Base-by-base conservation (phyloP, 768 basidiomycete genomes). In the Hirschioporus abietinus region DNA sequence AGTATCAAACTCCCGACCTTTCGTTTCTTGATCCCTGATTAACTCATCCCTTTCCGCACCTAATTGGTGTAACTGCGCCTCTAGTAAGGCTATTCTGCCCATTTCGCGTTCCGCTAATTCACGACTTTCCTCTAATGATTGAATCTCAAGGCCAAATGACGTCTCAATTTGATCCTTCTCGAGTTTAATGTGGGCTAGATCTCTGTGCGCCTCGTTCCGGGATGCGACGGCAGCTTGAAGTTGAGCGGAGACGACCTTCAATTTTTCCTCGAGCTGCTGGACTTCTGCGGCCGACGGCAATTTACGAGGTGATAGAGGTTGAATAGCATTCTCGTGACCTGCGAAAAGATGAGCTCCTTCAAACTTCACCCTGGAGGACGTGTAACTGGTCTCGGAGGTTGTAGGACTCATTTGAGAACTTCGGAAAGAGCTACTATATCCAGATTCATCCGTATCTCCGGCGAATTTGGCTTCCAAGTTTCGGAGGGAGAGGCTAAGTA, bases 321-420 rank as follows among this genome's bases (percentile, higher is more conserved):
- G 78, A 20, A 90, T 77, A 5, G 91, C 84, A 59, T 87, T 83
- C 3, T 84, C 86, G 70, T 94, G 90, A 0, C 93, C 93, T 0
- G 94, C 91, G 69, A 94, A 94, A 64, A 95, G 80, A 77, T 94
- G 92, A 0, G 89, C 86, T 15, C 92, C 92, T 65, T 92, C 91
- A 73, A 95, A 95, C 52, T 85, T 86, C 9, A 78, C 71, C 58
- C 79, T 81, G n/a, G 82, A 78, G 6, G 84, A 78, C 1, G 82
- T 78, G 27, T 82, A 81, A 8, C 83, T 83, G 27, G 72, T 72
- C 1, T 75, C 72, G 4, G 68, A 69, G 10, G 70, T 71, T 4
- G 75, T 76, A 0, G 86, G 84, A 70, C 84, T 87, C 71, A 84
- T 78, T 20, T 83, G 77, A 1, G 85, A 82, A 66, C 76, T 84